These are phyloP conservation scores for Beauveria medogensis DNA, from an alignment of 2,329 filamentous ascomycete species.

Conservation along the genomic window DNA sequence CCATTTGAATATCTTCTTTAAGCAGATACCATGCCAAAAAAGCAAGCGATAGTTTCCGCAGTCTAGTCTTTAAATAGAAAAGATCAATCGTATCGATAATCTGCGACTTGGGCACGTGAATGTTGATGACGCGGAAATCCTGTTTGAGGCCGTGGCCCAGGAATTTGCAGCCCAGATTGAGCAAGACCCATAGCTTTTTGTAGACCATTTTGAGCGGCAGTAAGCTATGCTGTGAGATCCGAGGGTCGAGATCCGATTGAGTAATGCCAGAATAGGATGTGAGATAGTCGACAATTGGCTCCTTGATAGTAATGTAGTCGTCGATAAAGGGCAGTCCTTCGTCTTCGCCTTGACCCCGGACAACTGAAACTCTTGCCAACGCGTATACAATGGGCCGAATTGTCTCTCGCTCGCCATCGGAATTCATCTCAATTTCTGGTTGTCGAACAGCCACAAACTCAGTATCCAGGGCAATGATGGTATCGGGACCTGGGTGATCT, in stretches of 20 bases:
- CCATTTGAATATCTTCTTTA: conserved; percentile 87
- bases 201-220: conserved; percentile 86
- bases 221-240: conserved; percentile 71
- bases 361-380: conserved; percentile 84
- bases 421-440: conserved; percentile 93
- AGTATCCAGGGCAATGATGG: conserved; percentile 83
- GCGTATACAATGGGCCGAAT: conserved; percentile 87
- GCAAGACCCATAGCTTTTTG: conserved; percentile 94
- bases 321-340: conserved; percentile 90
- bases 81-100: conserved; percentile 91
- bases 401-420: conserved; percentile 84
- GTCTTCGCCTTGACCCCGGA: conserved; percentile 68
- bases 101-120: conserved; percentile 82
- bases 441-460: conserved; percentile 92
- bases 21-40: conserved; percentile 89
- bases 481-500: conserved; percentile 63
- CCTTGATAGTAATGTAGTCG: conserved; percentile 88
- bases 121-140: conserved; percentile 97
- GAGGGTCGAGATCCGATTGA: conserved; percentile 72
- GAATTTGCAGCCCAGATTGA: conserved; percentile 91
- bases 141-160: conserved; percentile 89
- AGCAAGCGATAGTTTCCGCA: conserved; percentile 81
- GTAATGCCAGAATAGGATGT: conserved; percentile 92
- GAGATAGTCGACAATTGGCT: conserved; percentile 89
- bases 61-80: conserved; percentile 73